These are phyloP conservation scores for Urochloa ruziziensis DNA, from an alignment of 176 grass and related monocot genomes.

Conservation along the genomic window DNA sequence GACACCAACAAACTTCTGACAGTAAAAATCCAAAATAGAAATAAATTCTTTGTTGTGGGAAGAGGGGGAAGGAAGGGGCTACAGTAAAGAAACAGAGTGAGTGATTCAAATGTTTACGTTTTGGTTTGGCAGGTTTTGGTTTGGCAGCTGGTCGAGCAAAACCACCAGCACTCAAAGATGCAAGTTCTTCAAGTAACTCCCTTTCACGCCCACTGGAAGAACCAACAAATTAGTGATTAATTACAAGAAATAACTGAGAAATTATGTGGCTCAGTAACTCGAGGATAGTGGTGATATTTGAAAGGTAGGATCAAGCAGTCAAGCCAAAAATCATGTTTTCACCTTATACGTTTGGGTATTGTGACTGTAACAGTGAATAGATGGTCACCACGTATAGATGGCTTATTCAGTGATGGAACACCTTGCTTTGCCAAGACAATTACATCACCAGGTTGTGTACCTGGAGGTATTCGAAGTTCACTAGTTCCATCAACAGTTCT, in stretches of 20 bases:
- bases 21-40: slow-evolving; percentile 19
- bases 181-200: slow-evolving; percentile 88
- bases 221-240: slow-evolving; percentile 14
- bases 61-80: not conserved
- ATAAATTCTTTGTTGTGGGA: slow-evolving; percentile 3
- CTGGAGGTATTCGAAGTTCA: slow-evolving; percentile 89
- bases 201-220: slow-evolving; percentile 64
- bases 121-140: slow-evolving; percentile 52
- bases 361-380: slow-evolving; percentile 87
- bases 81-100: not conserved
- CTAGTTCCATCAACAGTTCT: slow-evolving; percentile 78
- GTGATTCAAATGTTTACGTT: slow-evolving; percentile 42
- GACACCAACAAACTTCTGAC: not conserved
- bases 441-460: slow-evolving; percentile 94
- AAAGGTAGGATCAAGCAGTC: slow-evolving; percentile 1
- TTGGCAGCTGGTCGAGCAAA: slow-evolving; percentile 39
- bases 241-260: not conserved
- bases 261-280: slow-evolving; percentile 9
- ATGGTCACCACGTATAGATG: slow-evolving; percentile 90
- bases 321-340: slow-evolving; percentile 19
- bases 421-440: slow-evolving; percentile 83
- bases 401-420: slow-evolving; percentile 89
- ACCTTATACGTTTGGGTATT: slow-evolving; percentile 97
- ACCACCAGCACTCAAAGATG: slow-evolving; percentile 59
- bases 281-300: not conserved